A percentile compares a stretch with the other conserved stretches of the same genome.
phyloP scores from a whole-genome alignment of 768 basidiomycete species.

The Boletus tylopilopsis region DNA sequence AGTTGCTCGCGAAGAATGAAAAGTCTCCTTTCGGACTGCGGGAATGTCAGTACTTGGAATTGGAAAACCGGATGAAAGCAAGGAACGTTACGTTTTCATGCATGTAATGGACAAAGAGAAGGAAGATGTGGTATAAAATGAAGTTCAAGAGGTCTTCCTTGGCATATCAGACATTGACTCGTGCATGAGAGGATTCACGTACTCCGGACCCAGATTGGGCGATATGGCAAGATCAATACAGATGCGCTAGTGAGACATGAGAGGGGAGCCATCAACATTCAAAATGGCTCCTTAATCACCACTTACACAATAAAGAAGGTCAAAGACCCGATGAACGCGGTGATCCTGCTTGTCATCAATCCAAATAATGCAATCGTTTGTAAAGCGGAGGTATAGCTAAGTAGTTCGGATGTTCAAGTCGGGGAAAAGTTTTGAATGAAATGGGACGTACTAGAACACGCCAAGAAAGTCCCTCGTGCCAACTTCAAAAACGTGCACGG shows the following conservation, averaged over 20 bases:
- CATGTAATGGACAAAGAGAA: constrained; percentile 74
- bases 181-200: constrained; percentile 12
- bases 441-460: constrained; percentile 32
- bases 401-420: constrained; percentile 8
- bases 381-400: constrained; percentile 34
- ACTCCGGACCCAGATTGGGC: constrained; percentile 37
- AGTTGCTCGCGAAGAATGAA: constrained; percentile 71
- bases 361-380: constrained; percentile 69
- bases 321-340: constrained; percentile 58
- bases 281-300: not conserved
- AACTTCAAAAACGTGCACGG: constrained; percentile 37
- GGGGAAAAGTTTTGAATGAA: not conserved
- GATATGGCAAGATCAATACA: constrained; percentile 37
- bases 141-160: constrained; percentile 61
- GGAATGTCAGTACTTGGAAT: not conserved
- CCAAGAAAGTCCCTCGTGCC: constrained; percentile 38
- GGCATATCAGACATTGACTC: constrained; percentile 3
- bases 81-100: constrained; percentile 49
- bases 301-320: constrained; percentile 54
- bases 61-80: not conserved
- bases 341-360: constrained; percentile 58
- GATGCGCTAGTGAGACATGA: constrained; percentile 25
- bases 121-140: constrained; percentile 72
- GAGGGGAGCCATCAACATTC: constrained; percentile 13
- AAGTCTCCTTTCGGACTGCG: constrained; percentile 52